Percentiles rank a stretch among this genome's conserved stretches.
These are phyloP conservation scores for Penicillium desertorum DNA, from an alignment of 495 filamentous ascomycete species.

Conservation along the genomic window DNA sequence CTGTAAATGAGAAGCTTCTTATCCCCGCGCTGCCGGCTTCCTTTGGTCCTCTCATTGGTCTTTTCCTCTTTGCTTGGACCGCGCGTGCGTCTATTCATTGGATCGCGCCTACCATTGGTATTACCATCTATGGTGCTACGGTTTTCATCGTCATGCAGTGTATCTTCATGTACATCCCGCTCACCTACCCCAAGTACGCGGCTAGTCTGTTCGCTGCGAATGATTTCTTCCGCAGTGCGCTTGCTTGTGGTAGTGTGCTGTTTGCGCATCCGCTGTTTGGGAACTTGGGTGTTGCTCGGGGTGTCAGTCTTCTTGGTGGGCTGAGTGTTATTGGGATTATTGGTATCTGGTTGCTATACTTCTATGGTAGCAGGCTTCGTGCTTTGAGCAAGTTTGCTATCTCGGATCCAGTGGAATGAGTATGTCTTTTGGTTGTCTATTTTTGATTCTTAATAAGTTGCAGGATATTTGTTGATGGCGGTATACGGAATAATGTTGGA, in stretches of 20 bases:
- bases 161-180: slow-evolving; percentile 63
- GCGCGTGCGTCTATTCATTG: slow-evolving; percentile 55
- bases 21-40: slow-evolving; percentile 56
- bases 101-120: slow-evolving; percentile 62
- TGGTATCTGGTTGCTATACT: slow-evolving; percentile 48
- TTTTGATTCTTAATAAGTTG: background rate
- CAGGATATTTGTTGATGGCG: background rate
- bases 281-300: slow-evolving; percentile 57
- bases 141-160: slow-evolving; percentile 59
- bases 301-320: slow-evolving; percentile 56
- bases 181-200: slow-evolving; percentile 62
- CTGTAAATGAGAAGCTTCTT: slow-evolving; percentile 51
- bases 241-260: slow-evolving; percentile 58
- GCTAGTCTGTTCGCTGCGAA: slow-evolving; percentile 62
- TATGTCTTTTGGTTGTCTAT: background rate
- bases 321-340: slow-evolving; percentile 55
- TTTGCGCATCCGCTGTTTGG: slow-evolving; percentile 57
- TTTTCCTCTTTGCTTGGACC: slow-evolving; percentile 68
- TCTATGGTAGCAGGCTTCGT: slow-evolving; percentile 28
- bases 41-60: slow-evolving; percentile 54
- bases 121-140: slow-evolving; percentile 52
- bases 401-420: slow-evolving; percentile 9
- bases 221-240: slow-evolving; percentile 54
- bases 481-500: background rate
- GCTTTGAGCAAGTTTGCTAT: slow-evolving; percentile 34